Evolutionary conservation across 371 early-diverging fungal species (phyloP), one percentile per base, ranked within the genome.

Genomic region (Capillidium heterosporum): DNA sequence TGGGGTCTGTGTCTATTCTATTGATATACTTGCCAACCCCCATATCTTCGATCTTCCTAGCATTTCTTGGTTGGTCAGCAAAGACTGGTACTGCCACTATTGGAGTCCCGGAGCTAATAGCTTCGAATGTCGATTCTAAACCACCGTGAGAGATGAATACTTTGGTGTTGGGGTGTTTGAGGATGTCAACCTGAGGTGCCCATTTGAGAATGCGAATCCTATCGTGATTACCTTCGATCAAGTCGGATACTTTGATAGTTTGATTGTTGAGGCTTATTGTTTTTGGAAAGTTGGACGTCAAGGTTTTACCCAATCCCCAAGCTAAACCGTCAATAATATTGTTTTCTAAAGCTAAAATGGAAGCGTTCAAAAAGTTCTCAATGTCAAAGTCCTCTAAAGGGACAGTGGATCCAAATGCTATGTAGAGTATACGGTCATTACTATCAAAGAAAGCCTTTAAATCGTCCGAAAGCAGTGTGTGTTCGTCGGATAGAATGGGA

Each of bases 71-170:
- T 32, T 58, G 59, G 24, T 58, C 59, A 1, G 19, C 51, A 21
- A 58, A 42, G 10, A n/a, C 19, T 1, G 59, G 52, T 35, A 58
- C 4, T 4, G 31, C 29, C 23, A 58, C 24, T 0, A 58, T 58
- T 1, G 59, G 59, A 10, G 52, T 52, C 1, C 52, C 59, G 3
- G 59, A 26, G 10, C 19, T 8, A 15, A 58, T 28, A 10, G 43
- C 13, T 58, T 58, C 59, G 13, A 40, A 43, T 1, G 46, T 49
- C 2, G 43, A 42, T 10, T 42, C 59, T 0, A 58, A 15, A 23
- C 59, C 59, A 31, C 59, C 48, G 32, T 58, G 59, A 31, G 52
- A 43, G 10, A 58, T 42, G 27, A 58, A 58, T n/a, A 46, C 4
- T n/a, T 52, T 50, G 2, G 52, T 51, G 24, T 35, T 21, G 1